phyloP scores from a whole-genome alignment of 495 filamentous ascomycete species.

The Talaromyces wortmannii region DNA sequence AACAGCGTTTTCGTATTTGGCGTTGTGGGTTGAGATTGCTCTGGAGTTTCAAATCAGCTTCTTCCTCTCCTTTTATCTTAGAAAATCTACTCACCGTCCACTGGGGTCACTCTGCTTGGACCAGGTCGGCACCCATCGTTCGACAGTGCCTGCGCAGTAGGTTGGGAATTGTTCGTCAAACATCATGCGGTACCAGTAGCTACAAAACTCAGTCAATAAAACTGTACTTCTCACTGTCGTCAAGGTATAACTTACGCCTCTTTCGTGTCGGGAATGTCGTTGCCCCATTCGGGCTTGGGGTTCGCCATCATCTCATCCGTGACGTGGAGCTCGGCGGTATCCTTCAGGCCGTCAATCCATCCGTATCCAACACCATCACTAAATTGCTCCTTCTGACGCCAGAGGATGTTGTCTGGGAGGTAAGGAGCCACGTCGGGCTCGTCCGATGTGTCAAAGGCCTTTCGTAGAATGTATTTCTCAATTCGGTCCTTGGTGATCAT shows the following conservation, averaged over 20 bases:
- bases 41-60: conserved; percentile 24
- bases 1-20: conserved; percentile 51
- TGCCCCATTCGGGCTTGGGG: conserved; percentile 91
- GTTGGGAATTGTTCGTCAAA: conserved; percentile 98
- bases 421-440: conserved; percentile 75
- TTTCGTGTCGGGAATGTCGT: conserved; percentile 88
- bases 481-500: conserved; percentile 87
- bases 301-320: conserved; percentile 96
- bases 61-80: not conserved
- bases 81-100: conserved; percentile 60
- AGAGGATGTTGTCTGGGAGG: conserved; percentile 90
- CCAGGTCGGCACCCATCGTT: conserved; percentile 98
- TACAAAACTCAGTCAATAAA: conserved; percentile 5
- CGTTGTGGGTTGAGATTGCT: conserved; percentile 62
- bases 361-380: conserved; percentile 97
- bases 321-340: conserved; percentile 78
- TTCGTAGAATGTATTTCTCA: conserved; percentile 95
- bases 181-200: conserved; percentile 96
- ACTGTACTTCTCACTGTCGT: not conserved
- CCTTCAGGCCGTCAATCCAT: conserved; percentile 97
- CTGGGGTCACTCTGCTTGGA: conserved; percentile 91
- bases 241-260: conserved; percentile 64
- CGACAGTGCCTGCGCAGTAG: conserved; percentile 84
- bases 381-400: conserved; percentile 99
- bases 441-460: conserved; percentile 90